phyloP scores from a whole-genome alignment of 148 eudicot species.

The Cornus kousa region DNA sequence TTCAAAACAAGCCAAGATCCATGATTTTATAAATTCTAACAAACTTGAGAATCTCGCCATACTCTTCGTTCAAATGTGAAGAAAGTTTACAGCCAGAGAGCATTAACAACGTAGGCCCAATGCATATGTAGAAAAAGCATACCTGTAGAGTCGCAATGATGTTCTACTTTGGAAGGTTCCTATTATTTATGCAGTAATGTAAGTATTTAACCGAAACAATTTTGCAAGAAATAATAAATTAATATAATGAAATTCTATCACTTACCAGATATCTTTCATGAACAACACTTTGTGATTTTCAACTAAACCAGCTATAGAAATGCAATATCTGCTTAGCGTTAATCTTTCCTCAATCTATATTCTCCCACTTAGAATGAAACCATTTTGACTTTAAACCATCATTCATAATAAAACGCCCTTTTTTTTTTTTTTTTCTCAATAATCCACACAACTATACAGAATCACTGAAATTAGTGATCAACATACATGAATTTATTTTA shows the following conservation, averaged over 20 bases:
- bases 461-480: background rate
- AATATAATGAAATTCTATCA: constrained; percentile 8
- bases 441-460: background rate
- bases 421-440: too few relatives aligned
- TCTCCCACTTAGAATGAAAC: too few relatives aligned
- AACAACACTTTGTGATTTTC: constrained; percentile 49
- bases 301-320: constrained; percentile 58
- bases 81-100: background rate
- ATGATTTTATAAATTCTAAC: too few relatives aligned
- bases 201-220: constrained; percentile 14
- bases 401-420: too few relatives aligned
- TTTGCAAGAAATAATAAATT: background rate
- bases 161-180: constrained; percentile 81
- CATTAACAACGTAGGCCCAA: background rate
- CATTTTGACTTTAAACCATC: too few relatives aligned
- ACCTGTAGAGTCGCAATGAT: constrained; percentile 87
- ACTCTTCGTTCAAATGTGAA: background rate
- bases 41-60: too few relatives aligned
- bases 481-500: too few relatives aligned
- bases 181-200: constrained; percentile 25
- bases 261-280: constrained; percentile 83
- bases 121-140: constrained; percentile 3
- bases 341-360: too few relatives aligned
- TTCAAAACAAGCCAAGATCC: background rate
- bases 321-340: constrained; percentile 48